These are phyloP conservation scores for Datisca glomerata DNA, from an alignment of 306 rosid genomes.

Conservation along the genomic window DNA sequence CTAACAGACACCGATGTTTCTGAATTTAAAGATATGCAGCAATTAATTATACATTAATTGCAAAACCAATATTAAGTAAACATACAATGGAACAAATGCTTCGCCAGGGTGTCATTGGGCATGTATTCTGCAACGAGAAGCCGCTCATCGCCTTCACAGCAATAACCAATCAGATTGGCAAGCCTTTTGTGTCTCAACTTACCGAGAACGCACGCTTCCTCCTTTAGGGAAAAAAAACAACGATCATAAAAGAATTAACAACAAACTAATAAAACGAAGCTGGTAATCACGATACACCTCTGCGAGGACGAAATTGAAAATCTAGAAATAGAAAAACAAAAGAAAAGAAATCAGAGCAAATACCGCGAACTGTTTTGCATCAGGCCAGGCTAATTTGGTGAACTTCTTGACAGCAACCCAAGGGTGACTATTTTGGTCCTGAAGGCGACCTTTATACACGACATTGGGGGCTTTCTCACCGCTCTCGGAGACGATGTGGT, in stretches of 20 bases:
- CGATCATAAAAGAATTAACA: too few species aligned
- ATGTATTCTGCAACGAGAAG: slow-evolving; percentile 66
- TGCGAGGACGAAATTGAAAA: background rate
- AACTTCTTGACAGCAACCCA: slow-evolving; percentile 68
- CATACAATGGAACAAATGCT: slow-evolving; percentile 71
- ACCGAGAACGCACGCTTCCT: slow-evolving; percentile 65
- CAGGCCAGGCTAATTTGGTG: slow-evolving; percentile 58
- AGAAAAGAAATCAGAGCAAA: background rate
- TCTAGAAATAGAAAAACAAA: background rate
- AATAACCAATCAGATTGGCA: slow-evolving; percentile 73
- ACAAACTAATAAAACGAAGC: too few species aligned
- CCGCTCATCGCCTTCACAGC: slow-evolving; percentile 75
- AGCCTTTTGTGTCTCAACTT: slow-evolving; percentile 50
- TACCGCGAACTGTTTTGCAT: slow-evolving; percentile 60
- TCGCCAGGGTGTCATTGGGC: slow-evolving; percentile 76
- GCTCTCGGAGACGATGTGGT: slow-evolving; percentile 62
- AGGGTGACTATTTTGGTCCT: slow-evolving; percentile 30
- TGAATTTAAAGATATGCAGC: too few species aligned
- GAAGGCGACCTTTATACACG: slow-evolving; percentile 59
- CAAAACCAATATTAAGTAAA: too few species aligned
- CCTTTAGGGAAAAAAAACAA: slow-evolving; percentile 19
- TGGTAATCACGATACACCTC: too few species aligned
- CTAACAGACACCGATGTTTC: too few species aligned
- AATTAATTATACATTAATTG: too few species aligned
- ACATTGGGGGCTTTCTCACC: slow-evolving; percentile 70